Evolutionary conservation across 202 grass and related monocot species (phyloP).

Genomic region (Carex arenaria): DNA sequence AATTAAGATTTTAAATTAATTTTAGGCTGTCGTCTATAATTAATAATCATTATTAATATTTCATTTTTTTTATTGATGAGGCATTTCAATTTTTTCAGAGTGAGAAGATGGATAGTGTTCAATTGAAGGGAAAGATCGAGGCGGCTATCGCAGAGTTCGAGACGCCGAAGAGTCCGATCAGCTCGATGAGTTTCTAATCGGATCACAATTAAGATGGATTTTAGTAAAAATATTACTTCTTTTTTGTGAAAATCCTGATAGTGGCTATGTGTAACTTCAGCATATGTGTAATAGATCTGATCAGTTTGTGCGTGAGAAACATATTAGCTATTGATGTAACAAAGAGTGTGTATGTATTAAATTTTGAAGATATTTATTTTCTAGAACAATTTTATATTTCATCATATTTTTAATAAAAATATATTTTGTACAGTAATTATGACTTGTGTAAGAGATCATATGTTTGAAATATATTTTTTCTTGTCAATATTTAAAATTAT

Average conservation of each 20-base stretch:
- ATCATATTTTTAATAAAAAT: too few species aligned
- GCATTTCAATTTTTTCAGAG: constrained; percentile 26
- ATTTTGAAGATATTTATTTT: background rate
- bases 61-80: background rate
- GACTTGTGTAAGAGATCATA: too few species aligned
- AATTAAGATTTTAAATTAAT: background rate
- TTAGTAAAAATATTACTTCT: background rate
- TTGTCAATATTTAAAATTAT: too few species aligned
- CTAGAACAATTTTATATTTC: background rate
- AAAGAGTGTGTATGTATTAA: background rate
- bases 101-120: constrained; percentile 27
- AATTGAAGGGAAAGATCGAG: constrained; percentile 34
- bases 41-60: background rate
- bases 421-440: too few species aligned
- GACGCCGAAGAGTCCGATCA: background rate
- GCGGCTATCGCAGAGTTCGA: constrained; percentile 22
- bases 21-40: background rate
- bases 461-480: too few species aligned
- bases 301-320: background rate
- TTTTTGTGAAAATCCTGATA: too few species aligned
- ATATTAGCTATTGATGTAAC: background rate
- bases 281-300: background rate
- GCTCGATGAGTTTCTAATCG: constrained; percentile 42
- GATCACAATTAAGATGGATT: background rate
- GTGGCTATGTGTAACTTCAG: too few species aligned